Evolutionary conservation across 257 asterid genomes (phyloP), one percentile per base, ranked within the genome.

Genomic region (Handroanthus guayacan): DNA sequence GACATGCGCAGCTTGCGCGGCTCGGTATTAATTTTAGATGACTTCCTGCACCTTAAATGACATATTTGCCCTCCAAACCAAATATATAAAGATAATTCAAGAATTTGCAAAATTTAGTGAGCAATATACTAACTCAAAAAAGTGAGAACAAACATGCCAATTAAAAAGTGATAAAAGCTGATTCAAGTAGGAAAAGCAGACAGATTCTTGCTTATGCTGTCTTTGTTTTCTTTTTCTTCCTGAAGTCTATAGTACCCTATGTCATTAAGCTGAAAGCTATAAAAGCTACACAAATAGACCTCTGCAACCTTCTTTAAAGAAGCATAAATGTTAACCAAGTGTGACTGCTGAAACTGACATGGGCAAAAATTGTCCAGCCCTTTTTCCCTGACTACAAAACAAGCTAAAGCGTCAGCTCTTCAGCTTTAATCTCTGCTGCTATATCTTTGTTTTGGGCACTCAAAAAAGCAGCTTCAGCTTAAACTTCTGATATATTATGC

Each of bases 241-340:
- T 54, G 61, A 54, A 54, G 61, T 54, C 61, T 54, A 54, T 16
- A 6, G 61, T n/a, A 16, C 61, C 61, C 61, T 54, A 54, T n/a
- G 34, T 54, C 61, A 16, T 25, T 9, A 16, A 54, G 34, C 61
- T 16, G 61, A 54, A 54, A 54, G 31, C 61, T 54, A 54, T 54
- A 54, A 54, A 54, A 54, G 61, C 61, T 54, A 16, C 14, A 9
- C 18, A 54, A 54, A 16, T 31, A 54, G 31, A 54, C 31, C 61
- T 54, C 34, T 13, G 61, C 61, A 16, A 16, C 8, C 25, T 54
- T 54, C 17, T 8, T 47, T 47, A 5, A 4, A 54, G 61, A 54
- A 14, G 61, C 61, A 54, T 54, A 18, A 18, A 16, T 54, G 17
- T 16, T 54, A 54, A n/a, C 18, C 17, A 51, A 7, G 7, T 12